These are phyloP conservation scores for Otatea glauca DNA, from an alignment of 176 grass and related monocot species.

Conservation along the genomic window DNA sequence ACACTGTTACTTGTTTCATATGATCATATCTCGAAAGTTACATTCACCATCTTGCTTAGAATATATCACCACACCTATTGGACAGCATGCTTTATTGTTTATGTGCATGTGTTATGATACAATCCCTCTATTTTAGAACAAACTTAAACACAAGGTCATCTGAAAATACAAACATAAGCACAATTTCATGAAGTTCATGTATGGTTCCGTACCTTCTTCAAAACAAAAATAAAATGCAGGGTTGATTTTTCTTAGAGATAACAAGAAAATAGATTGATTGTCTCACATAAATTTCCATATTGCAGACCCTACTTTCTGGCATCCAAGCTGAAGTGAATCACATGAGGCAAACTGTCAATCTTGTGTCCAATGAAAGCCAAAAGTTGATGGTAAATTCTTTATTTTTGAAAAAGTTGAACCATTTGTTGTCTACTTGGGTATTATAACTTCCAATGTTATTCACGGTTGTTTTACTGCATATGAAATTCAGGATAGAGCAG, in stretches of 20 bases:
- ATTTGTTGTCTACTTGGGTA: background rate
- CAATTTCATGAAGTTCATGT: background rate
- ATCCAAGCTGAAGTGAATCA: slow-evolving; percentile 61
- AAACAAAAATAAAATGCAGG: slow-evolving; percentile 10
- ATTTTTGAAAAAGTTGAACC: background rate
- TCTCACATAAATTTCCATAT: slow-evolving; percentile 34
- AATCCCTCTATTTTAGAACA: background rate
- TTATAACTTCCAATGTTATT: background rate
- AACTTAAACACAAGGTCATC: background rate
- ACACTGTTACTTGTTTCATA: background rate
- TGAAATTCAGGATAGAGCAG: slow-evolving; percentile 56
- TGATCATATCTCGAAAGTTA: background rate
- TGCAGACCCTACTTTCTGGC: slow-evolving; percentile 62
- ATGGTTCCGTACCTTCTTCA: background rate
- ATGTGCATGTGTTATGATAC: slow-evolving; percentile 6
- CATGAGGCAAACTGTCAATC: slow-evolving; percentile 61
- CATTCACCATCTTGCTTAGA: slow-evolving; percentile 30
- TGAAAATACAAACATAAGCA: background rate
- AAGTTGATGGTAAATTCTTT: slow-evolving; percentile 58
- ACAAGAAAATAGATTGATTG: background rate
- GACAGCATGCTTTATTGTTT: slow-evolving; percentile 4
- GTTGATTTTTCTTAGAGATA: slow-evolving; percentile 12
- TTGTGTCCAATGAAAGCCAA: slow-evolving; percentile 64
- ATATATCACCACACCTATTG: background rate
- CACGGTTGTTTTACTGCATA: slow-evolving; percentile 10